These are phyloP conservation scores for Phytophthora kernoviae DNA, from an alignment of 352 stramenopile genomes.

Conservation along the genomic window DNA sequence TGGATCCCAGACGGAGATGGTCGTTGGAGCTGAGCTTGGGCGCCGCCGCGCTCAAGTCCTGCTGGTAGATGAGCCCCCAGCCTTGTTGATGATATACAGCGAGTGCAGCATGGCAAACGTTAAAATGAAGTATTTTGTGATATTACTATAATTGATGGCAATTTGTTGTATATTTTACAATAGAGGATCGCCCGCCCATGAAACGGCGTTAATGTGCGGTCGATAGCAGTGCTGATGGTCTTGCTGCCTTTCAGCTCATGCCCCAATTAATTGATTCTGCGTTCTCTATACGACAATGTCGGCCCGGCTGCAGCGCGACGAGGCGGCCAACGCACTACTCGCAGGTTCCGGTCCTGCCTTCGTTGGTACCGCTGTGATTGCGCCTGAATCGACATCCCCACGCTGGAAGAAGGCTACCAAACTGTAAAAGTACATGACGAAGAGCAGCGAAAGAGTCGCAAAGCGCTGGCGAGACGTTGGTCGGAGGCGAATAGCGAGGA, in stretches of 20 bases:
- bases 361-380: constrained; percentile 12
- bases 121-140: neutral
- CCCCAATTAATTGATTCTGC: neutral
- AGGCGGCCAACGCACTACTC: constrained; percentile 26
- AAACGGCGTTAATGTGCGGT: constrained; percentile 1
- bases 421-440: constrained; percentile 12
- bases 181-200: neutral
- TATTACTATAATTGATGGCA: neutral
- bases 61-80: constrained; percentile 93
- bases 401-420: constrained; percentile 32
- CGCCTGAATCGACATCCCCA: constrained; percentile 2
- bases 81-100: constrained; percentile 95
- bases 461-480: constrained; percentile 38
- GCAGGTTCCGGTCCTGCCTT: constrained; percentile 8
- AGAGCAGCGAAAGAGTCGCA: constrained; percentile 38
- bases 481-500: constrained; percentile 50
- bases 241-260: neutral
- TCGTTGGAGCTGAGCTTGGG: constrained; percentile 92
- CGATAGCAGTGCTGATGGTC: neutral
- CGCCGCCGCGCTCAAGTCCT: constrained; percentile 86
- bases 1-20: constrained; percentile 92
- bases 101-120: constrained; percentile 82
- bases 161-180: constrained; percentile 1
- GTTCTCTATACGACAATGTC: constrained; percentile 7
- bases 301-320: constrained; percentile 6